Base-by-base conservation (phyloP, 192 early-diverging fungal species). In the Rhizoclosmatium sp. region DNA sequence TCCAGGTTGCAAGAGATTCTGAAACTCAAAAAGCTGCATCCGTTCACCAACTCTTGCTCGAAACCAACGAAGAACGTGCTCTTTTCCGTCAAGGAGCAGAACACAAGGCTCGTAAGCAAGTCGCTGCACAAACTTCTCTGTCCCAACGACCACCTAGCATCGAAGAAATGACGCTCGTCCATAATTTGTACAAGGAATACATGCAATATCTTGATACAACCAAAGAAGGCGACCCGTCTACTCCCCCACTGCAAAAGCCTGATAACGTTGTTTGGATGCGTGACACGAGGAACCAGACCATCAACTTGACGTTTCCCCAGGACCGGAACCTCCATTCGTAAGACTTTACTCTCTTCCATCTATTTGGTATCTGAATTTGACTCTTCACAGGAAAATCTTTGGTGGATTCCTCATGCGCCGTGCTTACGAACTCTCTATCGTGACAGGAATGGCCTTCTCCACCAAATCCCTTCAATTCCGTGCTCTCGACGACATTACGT, bases 341-440 rank as follows among this genome's bases (percentile, higher is more conserved):
- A 31, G 0, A 31, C 16, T 54, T 54, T 1, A 16, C 16, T 1
- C 1, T 54, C 51, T 54, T 54, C 51, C 31, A 31, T 31, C 31
- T 31, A 31, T 54, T 54, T 54, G 51, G 51, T 16, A 0, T 12
- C 5, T 54, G 51, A 54, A 54, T 7, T 16, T 1, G 51, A 54
- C 51, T 12, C 16, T 54, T 41, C 92, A 96, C 76, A 88, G 90
- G 69, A 92, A 92, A 69, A 88, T 93, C 1, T 94, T 94, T 87
- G 92, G 94, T 54, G 86, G 86, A 4, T 93, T 92, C 58, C 82
- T 96, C 61, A 95, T 98, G 94, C 90, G 92, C 64, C 82, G 93
- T 3, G 96, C 96, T 0, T 93, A 88, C 64, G 96, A 98, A 83
- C 87, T 97, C 0, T 93, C 39, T 19, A 60, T 42, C 40, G 60